Evolutionary conservation across 192 early-diverging fungal genomes (phyloP).

Genomic region (Cladochytrium replicatum): DNA sequence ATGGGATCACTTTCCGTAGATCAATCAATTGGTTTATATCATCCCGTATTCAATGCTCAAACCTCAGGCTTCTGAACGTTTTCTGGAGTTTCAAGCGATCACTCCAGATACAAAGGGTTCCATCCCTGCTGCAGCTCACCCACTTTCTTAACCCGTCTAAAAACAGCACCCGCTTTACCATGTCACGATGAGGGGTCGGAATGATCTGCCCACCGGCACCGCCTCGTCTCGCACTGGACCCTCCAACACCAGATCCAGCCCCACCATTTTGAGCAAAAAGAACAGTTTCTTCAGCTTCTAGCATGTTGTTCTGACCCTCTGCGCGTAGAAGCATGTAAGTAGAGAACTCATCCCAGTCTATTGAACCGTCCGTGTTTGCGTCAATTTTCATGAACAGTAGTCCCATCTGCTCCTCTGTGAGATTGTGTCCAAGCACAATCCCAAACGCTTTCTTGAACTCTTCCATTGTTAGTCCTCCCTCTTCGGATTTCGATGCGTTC

Average conservation of each 20-base stretch:
- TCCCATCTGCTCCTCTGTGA: constrained; percentile 44
- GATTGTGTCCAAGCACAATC: constrained; percentile 28
- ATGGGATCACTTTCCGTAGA: no score
- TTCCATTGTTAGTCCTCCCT: constrained; percentile 8
- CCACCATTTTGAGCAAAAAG: constrained; percentile 19
- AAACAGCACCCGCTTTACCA: constrained; percentile 26
- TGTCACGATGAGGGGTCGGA: constrained; percentile 34
- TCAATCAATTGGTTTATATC: constrained; percentile 3
- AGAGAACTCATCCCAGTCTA: constrained; percentile 53
- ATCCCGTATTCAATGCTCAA: background rate
- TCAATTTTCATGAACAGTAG: constrained; percentile 52
- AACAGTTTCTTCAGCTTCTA: constrained; percentile 28
- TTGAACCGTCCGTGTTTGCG: constrained; percentile 39
- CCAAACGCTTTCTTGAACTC: constrained; percentile 42
- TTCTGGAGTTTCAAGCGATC: constrained; percentile 36
- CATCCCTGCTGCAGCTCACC: constrained; percentile 36
- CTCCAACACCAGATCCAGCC: constrained; percentile 8
- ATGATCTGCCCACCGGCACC: background rate
- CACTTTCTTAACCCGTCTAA: constrained; percentile 16
- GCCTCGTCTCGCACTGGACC: background rate
- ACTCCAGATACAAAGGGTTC: constrained; percentile 38
- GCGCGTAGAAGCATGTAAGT: constrained; percentile 44
- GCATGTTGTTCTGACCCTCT: constrained; percentile 37
- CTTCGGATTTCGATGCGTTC: background rate
- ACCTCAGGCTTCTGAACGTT: constrained; percentile 29